These are phyloP conservation scores for Syzygium malaccense DNA, from an alignment of 441 rosid species.

Conservation along the genomic window DNA sequence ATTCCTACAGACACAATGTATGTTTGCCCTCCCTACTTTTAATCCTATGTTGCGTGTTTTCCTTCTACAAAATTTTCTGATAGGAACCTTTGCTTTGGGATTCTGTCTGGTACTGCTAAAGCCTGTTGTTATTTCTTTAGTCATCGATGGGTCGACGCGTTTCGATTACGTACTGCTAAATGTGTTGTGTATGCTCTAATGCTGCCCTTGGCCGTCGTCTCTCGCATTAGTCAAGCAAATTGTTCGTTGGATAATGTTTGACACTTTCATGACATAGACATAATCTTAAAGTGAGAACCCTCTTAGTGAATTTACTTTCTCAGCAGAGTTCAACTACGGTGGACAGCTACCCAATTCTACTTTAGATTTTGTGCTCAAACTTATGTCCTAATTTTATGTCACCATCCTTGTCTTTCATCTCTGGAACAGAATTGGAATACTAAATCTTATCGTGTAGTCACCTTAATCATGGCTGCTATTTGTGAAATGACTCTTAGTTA, in stretches of 20 bases:
- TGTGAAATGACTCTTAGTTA: not conserved
- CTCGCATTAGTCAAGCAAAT: not conserved
- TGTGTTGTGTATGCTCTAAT: not conserved
- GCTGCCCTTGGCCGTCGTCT: not conserved
- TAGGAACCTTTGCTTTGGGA: not conserved
- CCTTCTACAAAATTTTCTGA: not conserved
- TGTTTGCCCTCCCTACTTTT: not conserved
- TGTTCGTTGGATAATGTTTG: not conserved
- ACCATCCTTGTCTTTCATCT: not conserved
- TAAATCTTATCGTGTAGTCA: not conserved
- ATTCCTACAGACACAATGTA: slow-evolving; percentile 92
- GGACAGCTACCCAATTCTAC: not conserved
- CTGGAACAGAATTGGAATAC: not conserved
- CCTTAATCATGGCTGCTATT: not conserved
- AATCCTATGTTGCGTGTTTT: not conserved
- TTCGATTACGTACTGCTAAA: not conserved
- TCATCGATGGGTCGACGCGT: not conserved
- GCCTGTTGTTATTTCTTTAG: not conserved
- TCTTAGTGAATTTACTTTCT: not conserved
- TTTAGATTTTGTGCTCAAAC: not conserved
- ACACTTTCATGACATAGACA: not conserved
- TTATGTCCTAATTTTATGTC: not conserved
- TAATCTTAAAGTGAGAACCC: not conserved
- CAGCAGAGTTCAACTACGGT: not conserved
- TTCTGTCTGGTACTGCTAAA: not conserved